Base-by-base conservation (phyloP, 2,329 filamentous ascomycete genomes). In the Verticillium tricorpus region DNA sequence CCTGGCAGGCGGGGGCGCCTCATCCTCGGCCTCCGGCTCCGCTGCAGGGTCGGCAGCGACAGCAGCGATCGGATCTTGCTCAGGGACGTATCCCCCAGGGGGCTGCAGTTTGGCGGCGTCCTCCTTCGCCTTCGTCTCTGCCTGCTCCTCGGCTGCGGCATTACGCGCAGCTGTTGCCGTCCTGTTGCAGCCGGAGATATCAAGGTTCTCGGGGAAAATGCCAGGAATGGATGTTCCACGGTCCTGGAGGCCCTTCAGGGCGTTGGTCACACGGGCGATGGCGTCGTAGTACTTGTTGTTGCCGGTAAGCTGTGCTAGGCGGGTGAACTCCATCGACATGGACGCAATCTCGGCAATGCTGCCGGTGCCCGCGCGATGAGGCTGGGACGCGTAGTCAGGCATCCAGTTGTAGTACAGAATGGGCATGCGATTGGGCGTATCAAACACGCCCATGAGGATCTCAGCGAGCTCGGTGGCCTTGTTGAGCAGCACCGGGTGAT, bases 401-500 rank as follows among this genome's bases (percentile, higher is more conserved):
- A 85, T 84, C 91, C 90, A 97, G 65, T 83, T 79, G 76, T 94
- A 96, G 74, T 89, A 93, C 5, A 92, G 83, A 6, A 92, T 77
- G 2, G 94, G 93, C 91, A 98, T 96, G 68, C 92, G 87, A 73
- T 98, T 97, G 1, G 93, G 93, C 0, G 94, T 97, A 74, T 96
- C 92, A 69, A 96, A 96, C 4, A 90, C 85, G 60, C 89, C 87
- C 78, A 93, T 92, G 35, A 96, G 78, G 63, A 96, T 83, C 69
- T 94, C 90, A 45, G 87, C 92, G 31, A 95, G 83, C 74, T 94
- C 89, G 39, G 89, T 81, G 1, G 92, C 91, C 76, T 96, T 95
- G 60, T 88, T 85, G 35, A 96, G 80, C 12, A 96, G 80, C 28
- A 89, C 80, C 22, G 82, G 76, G 69, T 96, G 89, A 15, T 77